These are phyloP conservation scores for Alternaria tenuissima DNA, from an alignment of 2,329 filamentous ascomycete species.

Conservation along the genomic window DNA sequence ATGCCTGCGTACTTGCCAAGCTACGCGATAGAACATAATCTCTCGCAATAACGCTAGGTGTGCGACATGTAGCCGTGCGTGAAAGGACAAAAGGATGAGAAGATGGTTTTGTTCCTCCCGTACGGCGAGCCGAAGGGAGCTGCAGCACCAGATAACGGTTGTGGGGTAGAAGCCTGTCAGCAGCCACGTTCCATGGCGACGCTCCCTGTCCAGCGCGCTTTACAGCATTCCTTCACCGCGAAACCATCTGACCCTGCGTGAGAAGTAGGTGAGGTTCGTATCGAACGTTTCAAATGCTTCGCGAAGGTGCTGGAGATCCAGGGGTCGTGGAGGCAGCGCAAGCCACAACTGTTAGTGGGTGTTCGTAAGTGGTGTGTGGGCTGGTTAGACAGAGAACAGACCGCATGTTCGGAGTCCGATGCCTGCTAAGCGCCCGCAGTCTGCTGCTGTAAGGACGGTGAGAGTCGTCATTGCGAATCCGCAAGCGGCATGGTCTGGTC, in stretches of 20 bases:
- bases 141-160: slow-evolving; percentile 16
- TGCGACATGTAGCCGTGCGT: not conserved
- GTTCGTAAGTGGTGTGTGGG: slow-evolving; percentile 15
- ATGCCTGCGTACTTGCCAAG: not conserved
- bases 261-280: slow-evolving; percentile 13
- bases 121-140: slow-evolving; percentile 13
- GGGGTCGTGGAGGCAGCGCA: slow-evolving; percentile 19
- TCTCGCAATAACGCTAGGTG: not conserved
- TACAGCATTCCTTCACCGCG: slow-evolving; percentile 5
- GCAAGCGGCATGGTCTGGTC: slow-evolving; percentile 16
- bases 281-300: slow-evolving; percentile 33
- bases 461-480: slow-evolving; percentile 27
- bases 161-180: slow-evolving; percentile 25
- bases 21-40: not conserved
- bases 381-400: slow-evolving; percentile 11
- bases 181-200: slow-evolving; percentile 12
- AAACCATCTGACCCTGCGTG: slow-evolving; percentile 5
- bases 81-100: not conserved
- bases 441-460: slow-evolving; percentile 24
- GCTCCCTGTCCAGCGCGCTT: slow-evolving; percentile 5
- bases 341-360: slow-evolving; percentile 15
- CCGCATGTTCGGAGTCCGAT: slow-evolving; percentile 40
- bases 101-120: not conserved
- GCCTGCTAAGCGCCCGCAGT: slow-evolving; percentile 33
- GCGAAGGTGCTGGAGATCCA: slow-evolving; percentile 33